A percentile compares a stretch with the other conserved stretches of the same genome.
Conservation (phyloP, 192 early-diverging fungal species). For the Umbelopsis ramanniana region DNA sequence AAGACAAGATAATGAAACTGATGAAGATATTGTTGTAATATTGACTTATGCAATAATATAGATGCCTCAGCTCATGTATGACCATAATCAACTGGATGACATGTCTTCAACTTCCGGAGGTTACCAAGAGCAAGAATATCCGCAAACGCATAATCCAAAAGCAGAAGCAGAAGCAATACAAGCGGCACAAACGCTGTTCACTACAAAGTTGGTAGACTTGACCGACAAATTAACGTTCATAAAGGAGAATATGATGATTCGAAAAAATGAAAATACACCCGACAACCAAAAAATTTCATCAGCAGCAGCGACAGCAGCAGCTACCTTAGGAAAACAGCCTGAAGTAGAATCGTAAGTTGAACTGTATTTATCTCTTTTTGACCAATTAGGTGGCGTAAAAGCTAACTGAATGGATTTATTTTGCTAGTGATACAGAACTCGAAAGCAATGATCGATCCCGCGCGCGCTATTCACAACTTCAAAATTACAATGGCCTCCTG, state of each 20-base stretch:
- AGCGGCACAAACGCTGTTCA: slow-evolving; percentile 4
- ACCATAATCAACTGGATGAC: background rate
- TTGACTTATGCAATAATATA: background rate
- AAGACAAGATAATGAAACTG: background rate
- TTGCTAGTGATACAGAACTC: background rate
- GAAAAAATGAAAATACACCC: background rate
- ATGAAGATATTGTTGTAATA: background rate
- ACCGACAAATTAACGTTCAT: slow-evolving; percentile 16
- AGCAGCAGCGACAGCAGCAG: background rate
- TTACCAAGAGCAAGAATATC: slow-evolving; percentile 2
- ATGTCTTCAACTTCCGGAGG: background rate
- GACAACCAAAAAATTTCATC: background rate
- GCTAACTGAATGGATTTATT: background rate
- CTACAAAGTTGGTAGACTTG: slow-evolving; percentile 8
- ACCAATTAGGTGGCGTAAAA: background rate
- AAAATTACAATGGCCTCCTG: slow-evolving; percentile 5
- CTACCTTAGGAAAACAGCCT: background rate
- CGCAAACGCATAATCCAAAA: background rate
- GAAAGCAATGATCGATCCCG: background rate
- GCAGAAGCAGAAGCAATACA: slow-evolving; percentile 7
- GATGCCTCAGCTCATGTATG: slow-evolving; percentile 6
- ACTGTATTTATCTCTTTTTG: background rate
- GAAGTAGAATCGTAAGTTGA: slow-evolving; percentile 12
- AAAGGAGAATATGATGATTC: background rate
- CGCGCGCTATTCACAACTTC: slow-evolving; percentile 8